phyloP scores from a whole-genome alignment of 805 yeast genomes.

The Candida jianshihensis region DNA sequence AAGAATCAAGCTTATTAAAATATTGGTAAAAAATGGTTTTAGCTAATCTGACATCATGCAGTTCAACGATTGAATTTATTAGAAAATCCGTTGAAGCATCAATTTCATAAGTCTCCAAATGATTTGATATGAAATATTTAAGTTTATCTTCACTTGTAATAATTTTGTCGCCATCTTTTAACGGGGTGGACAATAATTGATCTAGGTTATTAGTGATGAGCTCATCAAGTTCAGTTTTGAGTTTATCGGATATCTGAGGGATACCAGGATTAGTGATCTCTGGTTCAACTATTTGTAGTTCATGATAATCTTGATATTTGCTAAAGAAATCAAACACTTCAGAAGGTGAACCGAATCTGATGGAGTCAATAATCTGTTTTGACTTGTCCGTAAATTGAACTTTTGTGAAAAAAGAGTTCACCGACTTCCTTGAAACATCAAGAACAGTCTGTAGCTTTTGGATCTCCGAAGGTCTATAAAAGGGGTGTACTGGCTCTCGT shows the following conservation, averaged over 20 bases:
- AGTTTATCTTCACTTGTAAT: slow-evolving; percentile 7
- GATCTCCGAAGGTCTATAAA: not conserved
- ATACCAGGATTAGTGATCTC: not conserved
- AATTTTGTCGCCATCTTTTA: not conserved
- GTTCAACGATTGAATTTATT: no score
- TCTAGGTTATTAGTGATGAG: not conserved
- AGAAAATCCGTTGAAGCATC: not conserved
- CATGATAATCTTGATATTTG: no score
- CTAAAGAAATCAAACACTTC: not conserved
- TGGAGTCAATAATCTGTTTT: not conserved
- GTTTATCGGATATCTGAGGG: not conserved
- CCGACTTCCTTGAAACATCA: not conserved
- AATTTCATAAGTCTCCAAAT: not conserved
- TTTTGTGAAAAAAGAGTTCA: not conserved
- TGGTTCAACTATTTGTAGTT: not conserved
- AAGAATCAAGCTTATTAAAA: no score
- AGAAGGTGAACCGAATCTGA: not conserved
- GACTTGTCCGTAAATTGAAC: not conserved
- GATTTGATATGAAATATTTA: slow-evolving; percentile 2
- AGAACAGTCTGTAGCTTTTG: not conserved
- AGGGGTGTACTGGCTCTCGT: not conserved
- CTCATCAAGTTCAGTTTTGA: not conserved
- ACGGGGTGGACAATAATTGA: not conserved
- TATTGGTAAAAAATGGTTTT: no score
- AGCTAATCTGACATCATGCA: no score